Evolutionary conservation across 192 early-diverging fungal genomes (phyloP), one percentile per base, ranked within the genome.

Genomic region (Kickxella alabastrina): DNA sequence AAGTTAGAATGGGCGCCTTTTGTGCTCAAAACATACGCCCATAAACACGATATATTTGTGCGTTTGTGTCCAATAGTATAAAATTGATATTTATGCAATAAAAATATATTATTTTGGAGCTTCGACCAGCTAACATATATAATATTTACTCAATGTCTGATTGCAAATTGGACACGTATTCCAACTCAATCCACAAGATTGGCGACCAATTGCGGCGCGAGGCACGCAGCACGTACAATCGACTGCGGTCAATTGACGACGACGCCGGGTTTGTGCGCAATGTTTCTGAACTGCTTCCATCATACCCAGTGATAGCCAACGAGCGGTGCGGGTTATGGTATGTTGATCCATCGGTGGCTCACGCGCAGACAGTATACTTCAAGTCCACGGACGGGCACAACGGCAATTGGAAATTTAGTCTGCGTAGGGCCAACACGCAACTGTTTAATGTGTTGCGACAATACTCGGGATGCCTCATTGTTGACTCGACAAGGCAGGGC

Each of bases 321-420:
- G 88, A 92, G 70, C 82, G 92, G 2, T 91, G 89, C 65, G 91
- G 92, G 10, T 65, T 71, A 8, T 95, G 92, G 92, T 95, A 95
- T 60, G 79, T 89, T 17, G 75, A 84, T 49, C 85, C 85, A 0
- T 37, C 49, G n/a, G 68, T 70, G 53, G 80, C 86, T 59, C 54
- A 79, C 44, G 58, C 51, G 10, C 68, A 82, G 21, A 75, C 85
- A 0, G 91, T 86, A 2, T 95, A 95, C 54, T 93, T 95, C 59
- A 95, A 95, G 57, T 95, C 92, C 6, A 95, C 93, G 2, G 93
- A 95, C 71, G 93, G 93, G 0, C 93, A 95, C 57, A 85, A 77
- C 25, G 84, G 86, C 3, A 75, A 82, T 40, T 93, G 91, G 91
- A 82, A 85, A 49, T 91, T 93, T 28, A 93, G 83, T 55, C 45